Evolutionary conservation across 306 rosid genomes (phyloP), one percentile per base, ranked within the genome.

Genomic region (Argentina anserina): DNA sequence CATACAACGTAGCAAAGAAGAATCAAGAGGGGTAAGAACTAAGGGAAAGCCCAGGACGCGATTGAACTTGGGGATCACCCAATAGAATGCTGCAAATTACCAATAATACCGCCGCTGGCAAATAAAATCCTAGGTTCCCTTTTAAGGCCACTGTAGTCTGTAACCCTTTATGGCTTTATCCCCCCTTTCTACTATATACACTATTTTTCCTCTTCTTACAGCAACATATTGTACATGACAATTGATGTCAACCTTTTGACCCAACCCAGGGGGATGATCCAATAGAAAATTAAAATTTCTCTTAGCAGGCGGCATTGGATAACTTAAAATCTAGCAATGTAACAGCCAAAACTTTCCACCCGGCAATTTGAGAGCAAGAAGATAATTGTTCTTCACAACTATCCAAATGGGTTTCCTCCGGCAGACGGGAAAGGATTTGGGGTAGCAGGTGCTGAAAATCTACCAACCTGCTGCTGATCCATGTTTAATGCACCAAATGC

Each of bases 321-420:
- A 31, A 70, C 59, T 52, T 53, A 40, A 70, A 41, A 40, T 41
- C 82, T 42, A 65, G 69, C 65, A 81, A 65, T 3, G 76, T 18
- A 21, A 67, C 82, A 81, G 75, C 79, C 77, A 40, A 84, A 76
- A 82, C 80, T 81, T 90, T 70, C 69, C 82, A 81, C 82, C 85
- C 75, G 37, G 69, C 73, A 79, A 72, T 81, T 84, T 83, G 88
- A 81, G 79, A 71, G 82, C 85, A 74, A 72, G 75, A 71, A 84
- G 76, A 56, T 70, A 80, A 83, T 33, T 67, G 61, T 61, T 56
- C 29, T 80, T 59, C 42, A 69, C 71, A 55, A 80, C 73, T 75
- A 95, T 20, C 93, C 96, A 66, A 95, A 95, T 66, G 99, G 99
- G 76, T 95, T 95, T 61, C 97, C 90, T 72, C 97, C 83, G 2